Conservation (phyloP, 2,329 filamentous ascomycete species). For the Bipolaris oryzae region DNA sequence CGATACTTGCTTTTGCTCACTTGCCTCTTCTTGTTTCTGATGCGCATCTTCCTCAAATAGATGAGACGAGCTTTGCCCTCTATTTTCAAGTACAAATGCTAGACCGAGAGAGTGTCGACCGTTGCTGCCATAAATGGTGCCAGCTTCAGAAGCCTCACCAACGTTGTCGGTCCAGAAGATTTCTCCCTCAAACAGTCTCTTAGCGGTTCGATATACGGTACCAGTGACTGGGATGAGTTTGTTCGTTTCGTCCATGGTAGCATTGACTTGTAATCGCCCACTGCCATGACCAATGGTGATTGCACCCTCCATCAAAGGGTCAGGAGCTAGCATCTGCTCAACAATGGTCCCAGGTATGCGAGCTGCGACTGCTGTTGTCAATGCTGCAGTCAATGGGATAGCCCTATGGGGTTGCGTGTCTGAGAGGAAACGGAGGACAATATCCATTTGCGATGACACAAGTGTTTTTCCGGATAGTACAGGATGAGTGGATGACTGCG, state of each 20-base stretch:
- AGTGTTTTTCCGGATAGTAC: constrained; percentile 50
- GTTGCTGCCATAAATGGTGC: constrained; percentile 8
- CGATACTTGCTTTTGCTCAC: neutral
- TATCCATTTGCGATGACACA: constrained; percentile 42
- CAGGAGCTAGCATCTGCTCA: constrained; percentile 35
- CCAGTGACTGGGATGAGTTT: constrained; percentile 32
- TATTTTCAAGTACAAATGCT: constrained; percentile 25
- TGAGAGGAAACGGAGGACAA: constrained; percentile 53
- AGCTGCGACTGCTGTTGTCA: constrained; percentile 52
- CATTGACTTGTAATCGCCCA: constrained; percentile 46
- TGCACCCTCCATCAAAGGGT: constrained; percentile 32
- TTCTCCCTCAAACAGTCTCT: constrained; percentile 46
- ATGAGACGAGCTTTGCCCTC: constrained; percentile 17
- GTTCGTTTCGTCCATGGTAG: constrained; percentile 37
- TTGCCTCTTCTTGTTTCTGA: neutral
- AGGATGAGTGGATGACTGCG: constrained; percentile 46
- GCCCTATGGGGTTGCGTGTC: constrained; percentile 53
- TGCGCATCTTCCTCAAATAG: constrained; percentile 15
- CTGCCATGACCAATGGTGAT: constrained; percentile 51
- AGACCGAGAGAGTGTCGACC: constrained; percentile 30
- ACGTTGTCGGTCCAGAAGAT: constrained; percentile 30
- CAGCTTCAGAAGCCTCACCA: neutral
- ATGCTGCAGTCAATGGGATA: constrained; percentile 51
- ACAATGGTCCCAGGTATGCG: constrained; percentile 47
- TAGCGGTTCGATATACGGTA: constrained; percentile 47